Conservation (phyloP, 352 stramenopile genomes). For the Phytophthora vignae region DNA sequence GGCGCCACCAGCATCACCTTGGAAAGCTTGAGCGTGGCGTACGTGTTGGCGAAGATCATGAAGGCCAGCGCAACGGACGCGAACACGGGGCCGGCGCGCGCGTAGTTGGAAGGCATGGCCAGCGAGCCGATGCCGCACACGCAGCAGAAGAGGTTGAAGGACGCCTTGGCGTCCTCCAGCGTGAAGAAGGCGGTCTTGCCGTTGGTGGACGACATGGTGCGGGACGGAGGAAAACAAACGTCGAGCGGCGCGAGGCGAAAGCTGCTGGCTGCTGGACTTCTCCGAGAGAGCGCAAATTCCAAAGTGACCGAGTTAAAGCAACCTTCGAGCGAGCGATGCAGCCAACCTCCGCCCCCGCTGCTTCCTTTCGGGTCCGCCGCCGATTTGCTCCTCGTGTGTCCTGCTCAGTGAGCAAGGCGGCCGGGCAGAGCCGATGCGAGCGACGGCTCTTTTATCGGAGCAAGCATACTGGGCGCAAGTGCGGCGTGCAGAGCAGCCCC, state of each 20-base stretch:
- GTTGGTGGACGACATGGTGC: conserved; percentile 45
- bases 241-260: conserved; percentile 4
- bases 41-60: conserved; percentile 69
- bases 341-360: too few relatives aligned
- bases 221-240: conserved; percentile 15
- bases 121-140: conserved; percentile 64
- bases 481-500: conserved; percentile 13
- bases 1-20: conserved; percentile 55
- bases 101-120: conserved; percentile 63
- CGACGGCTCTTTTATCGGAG: conserved; percentile 27
- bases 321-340: conserved; percentile 9
- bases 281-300: conserved; percentile 31
- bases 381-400: conserved; percentile 19
- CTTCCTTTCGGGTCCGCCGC: conserved; percentile 16
- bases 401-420: conserved; percentile 24
- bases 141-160: conserved; percentile 55
- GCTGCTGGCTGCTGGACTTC: conserved; percentile 16
- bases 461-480: conserved; percentile 26
- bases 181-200: conserved; percentile 50
- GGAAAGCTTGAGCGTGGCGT: conserved; percentile 55
- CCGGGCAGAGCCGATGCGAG: conserved; percentile 21
- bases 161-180: conserved; percentile 57
- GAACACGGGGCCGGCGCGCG: conserved; percentile 53
- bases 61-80: conserved; percentile 53
- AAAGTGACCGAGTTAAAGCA: conserved; percentile 38